These are phyloP conservation scores for Tripidium arundinaceum DNA, from an alignment of 202 grass and related monocot genomes.

Conservation along the genomic window DNA sequence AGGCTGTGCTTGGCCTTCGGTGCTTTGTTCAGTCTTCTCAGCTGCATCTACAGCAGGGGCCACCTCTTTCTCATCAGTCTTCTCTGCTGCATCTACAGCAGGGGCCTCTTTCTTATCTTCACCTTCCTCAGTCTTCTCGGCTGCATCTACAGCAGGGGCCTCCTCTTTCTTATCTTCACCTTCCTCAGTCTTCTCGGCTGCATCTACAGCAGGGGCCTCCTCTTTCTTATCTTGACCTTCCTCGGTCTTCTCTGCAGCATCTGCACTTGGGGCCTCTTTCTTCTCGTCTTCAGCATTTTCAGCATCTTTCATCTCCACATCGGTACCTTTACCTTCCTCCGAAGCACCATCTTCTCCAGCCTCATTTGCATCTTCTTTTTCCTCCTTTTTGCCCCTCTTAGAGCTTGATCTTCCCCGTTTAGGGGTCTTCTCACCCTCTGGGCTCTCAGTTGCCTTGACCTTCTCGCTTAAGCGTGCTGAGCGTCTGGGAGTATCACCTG, in stretches of 20 bases:
- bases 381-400: conserved; percentile 49
- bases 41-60: too few relatives aligned
- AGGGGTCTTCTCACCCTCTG: conserved; percentile 53
- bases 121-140: too few relatives aligned
- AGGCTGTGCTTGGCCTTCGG: not conserved
- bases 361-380: conserved; percentile 39
- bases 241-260: not conserved
- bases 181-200: too few relatives aligned
- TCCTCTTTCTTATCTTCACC: too few relatives aligned
- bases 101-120: too few relatives aligned
- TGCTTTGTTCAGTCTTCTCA: not conserved
- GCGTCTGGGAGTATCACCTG: conserved; percentile 85
- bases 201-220: not conserved
- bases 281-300: conserved; percentile 22
- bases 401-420: conserved; percentile 49
- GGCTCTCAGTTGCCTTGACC: conserved; percentile 49
- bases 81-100: too few relatives aligned
- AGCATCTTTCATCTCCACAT: conserved; percentile 52
- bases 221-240: not conserved
- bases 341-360: conserved; percentile 27
- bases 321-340: conserved; percentile 33
- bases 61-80: too few relatives aligned
- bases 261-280: not conserved
- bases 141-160: too few relatives aligned
- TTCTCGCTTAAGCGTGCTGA: conserved; percentile 83